Base-by-base conservation (phyloP, 2,329 filamentous ascomycete genomes). In the Thielaviopsis euricoi region DNA sequence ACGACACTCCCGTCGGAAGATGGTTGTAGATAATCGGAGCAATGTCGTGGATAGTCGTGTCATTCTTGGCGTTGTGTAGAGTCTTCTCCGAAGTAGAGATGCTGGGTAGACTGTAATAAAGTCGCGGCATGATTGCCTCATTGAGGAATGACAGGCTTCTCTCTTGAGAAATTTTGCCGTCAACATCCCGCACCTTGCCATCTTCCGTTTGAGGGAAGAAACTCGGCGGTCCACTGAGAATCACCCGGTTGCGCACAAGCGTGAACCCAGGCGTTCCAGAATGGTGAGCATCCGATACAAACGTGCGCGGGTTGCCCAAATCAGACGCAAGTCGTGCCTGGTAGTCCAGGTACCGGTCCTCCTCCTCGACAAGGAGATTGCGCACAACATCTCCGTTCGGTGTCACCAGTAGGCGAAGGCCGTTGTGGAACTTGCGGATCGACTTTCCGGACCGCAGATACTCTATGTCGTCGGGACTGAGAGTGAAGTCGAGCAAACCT, bases 351-450 rank as follows among this genome's bases (percentile, higher is more conserved):
- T 86, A 90, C 4, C 78, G 77, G 37, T 83, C 74, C 65, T 90
- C 86, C 62, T 90, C 82, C 49, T 84, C 80, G 3, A 76, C 71
- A 1, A 76, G 82, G 57, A 93, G 70, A 59, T 86, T 84, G 62
- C 84, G 82, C n/a, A 91, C 74, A 66, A 85, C 87, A 62, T 87
- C 83, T 12, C 87, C 86, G 61, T 85, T 82, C 0, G 86, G 85
- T 0, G 86, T 89, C 56, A 90, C 80, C 63, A 90, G 76, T 62
- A 86, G 81, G 25, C 84, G 77, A 67, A 78, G 76, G 58, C 81
- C 82, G 54, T 70, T 69, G 53, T 71, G 70, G 46, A 82, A 69
- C 67, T 84, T 85, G 60, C 76, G 78, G 9, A 85, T 79, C 12
- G 80, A 72, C 61, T 76, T 74, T 53, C 81, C 81, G 1, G 74